A percentile compares a stretch with the other conserved stretches of the same genome.
Conservation (phyloP, 495 filamentous ascomycete species). For the Penicillium roqueforti region DNA sequence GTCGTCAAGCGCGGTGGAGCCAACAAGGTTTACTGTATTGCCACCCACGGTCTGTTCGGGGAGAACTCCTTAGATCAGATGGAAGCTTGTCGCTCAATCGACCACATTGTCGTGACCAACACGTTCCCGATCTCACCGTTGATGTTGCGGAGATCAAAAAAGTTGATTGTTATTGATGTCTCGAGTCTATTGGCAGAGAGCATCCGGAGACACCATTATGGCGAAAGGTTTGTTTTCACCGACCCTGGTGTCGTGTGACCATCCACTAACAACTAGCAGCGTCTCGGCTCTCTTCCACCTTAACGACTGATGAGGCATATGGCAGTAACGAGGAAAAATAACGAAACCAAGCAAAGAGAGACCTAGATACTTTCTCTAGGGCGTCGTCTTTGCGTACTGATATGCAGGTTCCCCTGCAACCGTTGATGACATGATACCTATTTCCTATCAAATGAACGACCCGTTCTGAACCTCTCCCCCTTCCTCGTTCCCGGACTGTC, state of each 20-base stretch:
- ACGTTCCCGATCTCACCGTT: slow-evolving; percentile 83
- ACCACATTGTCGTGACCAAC: slow-evolving; percentile 92
- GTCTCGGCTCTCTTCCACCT: slow-evolving; percentile 82
- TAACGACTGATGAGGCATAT: slow-evolving; percentile 34
- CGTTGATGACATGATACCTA: slow-evolving; percentile 30
- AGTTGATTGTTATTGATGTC: slow-evolving; percentile 84
- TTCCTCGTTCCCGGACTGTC: neutral
- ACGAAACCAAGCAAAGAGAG: slow-evolving; percentile 5
- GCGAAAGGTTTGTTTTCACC: slow-evolving; percentile 51
- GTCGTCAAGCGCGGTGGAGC: slow-evolving; percentile 89
- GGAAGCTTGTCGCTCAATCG: slow-evolving; percentile 86
- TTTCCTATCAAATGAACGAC: slow-evolving; percentile 13
- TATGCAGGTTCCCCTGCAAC: slow-evolving; percentile 23
- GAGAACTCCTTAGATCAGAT: slow-evolving; percentile 85
- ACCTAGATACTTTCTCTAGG: slow-evolving; percentile 9
- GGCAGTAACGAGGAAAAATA: slow-evolving; percentile 19
- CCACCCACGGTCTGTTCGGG: slow-evolving; percentile 92
- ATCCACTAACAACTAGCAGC: slow-evolving; percentile 37
- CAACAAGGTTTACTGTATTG: slow-evolving; percentile 94
- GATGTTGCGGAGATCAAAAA: slow-evolving; percentile 65
- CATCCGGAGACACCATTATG: slow-evolving; percentile 93
- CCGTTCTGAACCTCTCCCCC: slow-evolving; percentile 10
- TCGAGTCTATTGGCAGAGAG: slow-evolving; percentile 85
- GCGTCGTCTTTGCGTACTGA: slow-evolving; percentile 25
- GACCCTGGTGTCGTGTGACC: neutral